These are phyloP conservation scores for Amauroascus niger DNA, from an alignment of 2,329 filamentous ascomycete genomes.

Conservation along the genomic window DNA sequence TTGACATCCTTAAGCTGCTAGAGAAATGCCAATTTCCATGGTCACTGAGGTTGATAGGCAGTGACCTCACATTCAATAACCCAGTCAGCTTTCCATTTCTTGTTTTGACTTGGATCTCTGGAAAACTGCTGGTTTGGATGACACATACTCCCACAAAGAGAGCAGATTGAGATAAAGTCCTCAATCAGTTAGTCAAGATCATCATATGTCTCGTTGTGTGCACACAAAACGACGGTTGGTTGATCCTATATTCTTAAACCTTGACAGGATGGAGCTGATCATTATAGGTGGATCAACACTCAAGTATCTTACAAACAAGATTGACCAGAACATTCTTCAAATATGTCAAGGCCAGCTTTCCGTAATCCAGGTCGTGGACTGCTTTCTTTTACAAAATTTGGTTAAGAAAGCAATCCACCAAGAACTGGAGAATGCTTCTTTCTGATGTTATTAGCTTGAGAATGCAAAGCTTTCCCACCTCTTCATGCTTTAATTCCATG, in stretches of 20 bases:
- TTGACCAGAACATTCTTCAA: conserved; percentile 12
- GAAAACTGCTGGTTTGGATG: conserved; percentile 3
- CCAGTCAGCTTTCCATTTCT: conserved; percentile 4
- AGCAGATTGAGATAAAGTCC: conserved; percentile 3
- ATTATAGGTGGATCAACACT: not conserved
- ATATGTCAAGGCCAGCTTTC: conserved; percentile 10
- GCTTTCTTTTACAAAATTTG: conserved; percentile 6
- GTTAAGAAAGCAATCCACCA: conserved; percentile 1
- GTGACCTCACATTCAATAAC: conserved; percentile 4
- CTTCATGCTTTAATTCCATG: too few species aligned
- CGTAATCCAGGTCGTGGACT: conserved; percentile 8
- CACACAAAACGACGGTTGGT: conserved; percentile 4
- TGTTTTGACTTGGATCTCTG: conserved; percentile 6
- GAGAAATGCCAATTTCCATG: conserved; percentile 8
- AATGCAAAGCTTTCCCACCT: too few species aligned
- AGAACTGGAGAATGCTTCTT: conserved; percentile 9
- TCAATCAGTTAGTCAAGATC: conserved; percentile 5
- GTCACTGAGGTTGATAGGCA: conserved; percentile 9
- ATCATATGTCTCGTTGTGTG: conserved; percentile 6
- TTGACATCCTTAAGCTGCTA: conserved; percentile 2
- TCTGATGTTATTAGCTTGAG: too few species aligned
- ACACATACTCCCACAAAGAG: not conserved
- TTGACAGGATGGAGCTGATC: too few species aligned
- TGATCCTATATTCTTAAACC: not conserved
- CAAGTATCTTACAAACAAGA: conserved; percentile 5